Conservation (phyloP, 1,284 basidiomycete species). For the Fomitopsis palustris region DNA sequence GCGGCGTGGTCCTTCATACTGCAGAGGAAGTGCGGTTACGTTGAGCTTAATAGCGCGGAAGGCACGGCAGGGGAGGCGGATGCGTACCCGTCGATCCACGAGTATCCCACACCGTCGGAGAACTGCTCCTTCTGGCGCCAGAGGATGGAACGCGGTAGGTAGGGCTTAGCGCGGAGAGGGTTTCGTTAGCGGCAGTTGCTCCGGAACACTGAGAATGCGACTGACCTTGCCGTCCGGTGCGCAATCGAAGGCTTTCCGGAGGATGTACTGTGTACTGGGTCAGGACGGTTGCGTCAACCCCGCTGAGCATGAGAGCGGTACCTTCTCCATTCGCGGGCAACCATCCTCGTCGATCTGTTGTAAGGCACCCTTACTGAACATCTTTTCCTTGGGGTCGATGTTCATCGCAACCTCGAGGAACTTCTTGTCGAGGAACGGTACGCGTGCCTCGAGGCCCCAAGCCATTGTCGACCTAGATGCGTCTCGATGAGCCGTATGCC, state of each 20-base stretch:
- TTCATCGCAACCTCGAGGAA: slow-evolving; percentile 97
- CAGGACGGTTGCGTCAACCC: not conserved
- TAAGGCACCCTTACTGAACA: slow-evolving; percentile 81
- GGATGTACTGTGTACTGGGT: slow-evolving; percentile 68
- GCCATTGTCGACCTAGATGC: slow-evolving; percentile 90
- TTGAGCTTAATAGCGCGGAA: not conserved
- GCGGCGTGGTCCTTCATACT: slow-evolving; percentile 92
- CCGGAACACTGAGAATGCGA: not conserved
- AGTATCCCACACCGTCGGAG: slow-evolving; percentile 98
- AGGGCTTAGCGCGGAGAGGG: slow-evolving; percentile 53
- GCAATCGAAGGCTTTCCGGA: slow-evolving; percentile 96
- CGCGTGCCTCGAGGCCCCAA: slow-evolving; percentile 98
- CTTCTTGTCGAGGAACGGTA: slow-evolving; percentile 97
- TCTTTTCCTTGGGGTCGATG: slow-evolving; percentile 85
- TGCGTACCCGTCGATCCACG: slow-evolving; percentile 94
- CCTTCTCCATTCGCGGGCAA: slow-evolving; percentile 91
- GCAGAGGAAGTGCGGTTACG: slow-evolving; percentile 4
- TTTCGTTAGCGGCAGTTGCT: not conserved
- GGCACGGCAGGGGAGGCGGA: not conserved
- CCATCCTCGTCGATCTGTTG: slow-evolving; percentile 86
- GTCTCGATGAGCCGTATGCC: not conserved
- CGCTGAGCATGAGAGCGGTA: slow-evolving; percentile 24
- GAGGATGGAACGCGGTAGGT: slow-evolving; percentile 91
- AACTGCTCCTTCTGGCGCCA: slow-evolving; percentile 99
- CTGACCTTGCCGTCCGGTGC: slow-evolving; percentile 78